Base-by-base conservation (phyloP, 345 rosid genomes). In the Populus pruinosa region DNA sequence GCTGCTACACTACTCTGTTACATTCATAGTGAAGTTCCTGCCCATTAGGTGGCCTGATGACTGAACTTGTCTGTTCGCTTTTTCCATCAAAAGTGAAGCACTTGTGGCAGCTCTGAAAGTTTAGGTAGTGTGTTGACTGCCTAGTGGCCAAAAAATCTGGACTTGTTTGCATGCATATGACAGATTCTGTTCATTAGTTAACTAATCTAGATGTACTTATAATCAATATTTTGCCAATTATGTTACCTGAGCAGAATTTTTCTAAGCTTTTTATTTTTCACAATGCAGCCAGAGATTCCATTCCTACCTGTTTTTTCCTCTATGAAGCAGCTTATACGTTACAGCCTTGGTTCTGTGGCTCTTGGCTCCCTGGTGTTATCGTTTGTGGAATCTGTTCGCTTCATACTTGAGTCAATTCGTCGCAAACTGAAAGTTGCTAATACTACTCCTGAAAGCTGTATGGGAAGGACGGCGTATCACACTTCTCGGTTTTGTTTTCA, bases 221-320 rank as follows among this genome's bases (percentile, higher is more conserved):
- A 7, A 25, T 43, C 5, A n/a, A 35, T n/a, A 36, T 23, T 59
- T 74, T 39, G 39, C 69, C 43, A 6, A 25, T 63, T 25, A 61
- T 36, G 20, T 62, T 61, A 66, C 23, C 41, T 49, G n/a, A 27
- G n/a, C 63, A 8, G 39, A 53, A 6, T 27, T 50, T 3, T 33
- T 44, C 49, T 67, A 7, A 64, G 17, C 7, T 84, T 67, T 67
- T 56, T 77, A 33, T 55, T 23, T 38, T 41, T 75, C 39, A 39
- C 16, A 55, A 74, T 90, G 93, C 94, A 95, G 96, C 90, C 93
- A 41, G 94, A 90, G 81, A 89, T 93, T 77, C 96, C 93, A n/a
- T 89, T 96, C 83, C 98, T 96, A 83, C 96, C 98, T 21, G 99
- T 96, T 73, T 87, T 96, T 62, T 88, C 97, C 69, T 96, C 99